Evolutionary conservation across 1,139 yeast genomes (phyloP), one percentile per base, ranked within the genome.

Genomic region (Wickerhamiella pararugosa): DNA sequence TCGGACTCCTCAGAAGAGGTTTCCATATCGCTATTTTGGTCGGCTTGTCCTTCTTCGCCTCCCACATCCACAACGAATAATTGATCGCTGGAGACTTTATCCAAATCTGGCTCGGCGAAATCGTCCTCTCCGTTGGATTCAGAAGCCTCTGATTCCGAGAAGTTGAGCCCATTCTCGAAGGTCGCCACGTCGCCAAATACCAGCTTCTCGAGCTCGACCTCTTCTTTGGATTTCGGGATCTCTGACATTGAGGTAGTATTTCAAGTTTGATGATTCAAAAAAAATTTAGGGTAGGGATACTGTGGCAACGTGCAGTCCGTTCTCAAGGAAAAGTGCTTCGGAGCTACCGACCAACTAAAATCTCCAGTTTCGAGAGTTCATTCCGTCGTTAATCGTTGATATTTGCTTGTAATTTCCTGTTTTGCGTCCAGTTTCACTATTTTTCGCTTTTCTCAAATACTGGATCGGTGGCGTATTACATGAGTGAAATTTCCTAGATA

Each of bases 181-280:
- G 90, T 92, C 36, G 76, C 77, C 2, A 70, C 55, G 58, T 90
- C 97, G 21, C 98, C 97, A 62, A 92, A 90, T 5, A 92, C 95
- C 15, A 83, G 67, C 58, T 75, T 81, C 50, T 87, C 94, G 40
- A 90, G 69, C 45, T 66, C 71, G 36, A 79, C 51, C 59, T 87
- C 97, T 55, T 84, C 95, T 42, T 73, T 79, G 57, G 82, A 94
- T 52, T 90, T 86, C 32, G 80, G 79, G 29, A 38, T 15, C 27
- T 25, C 25, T 31, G 32, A 29, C 39, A 29, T 40, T 25, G 21
- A 8, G 25, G 21, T 15, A 15, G 21, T 15, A 10, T 26, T 26
- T 7, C 8, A 21, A 2, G 11, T 39, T 26, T n/a, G 43, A 15
- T 10, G 33, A 32, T 25, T 7, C 27, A 25, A 40, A 47, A 47